phyloP scores from a whole-genome alignment of 306 rosid genomes.

The Cucumis sativus region DNA sequence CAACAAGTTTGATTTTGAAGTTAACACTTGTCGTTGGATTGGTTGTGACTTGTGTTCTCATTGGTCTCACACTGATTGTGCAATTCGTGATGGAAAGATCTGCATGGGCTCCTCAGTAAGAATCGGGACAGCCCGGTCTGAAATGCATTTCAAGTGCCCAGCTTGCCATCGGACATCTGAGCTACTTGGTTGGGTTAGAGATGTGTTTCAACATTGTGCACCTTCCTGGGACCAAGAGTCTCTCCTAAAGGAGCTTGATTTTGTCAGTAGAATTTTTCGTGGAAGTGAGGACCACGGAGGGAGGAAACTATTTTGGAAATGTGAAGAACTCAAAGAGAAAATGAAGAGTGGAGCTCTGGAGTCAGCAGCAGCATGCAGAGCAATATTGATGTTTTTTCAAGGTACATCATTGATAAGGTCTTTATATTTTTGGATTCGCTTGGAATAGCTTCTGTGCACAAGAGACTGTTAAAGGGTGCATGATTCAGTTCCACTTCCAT shows the following conservation, averaged over 20 bases:
- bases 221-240: slow-evolving; percentile 89
- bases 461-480: not conserved
- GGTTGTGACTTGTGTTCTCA: slow-evolving; percentile 96
- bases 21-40: slow-evolving; percentile 95
- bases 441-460: not conserved
- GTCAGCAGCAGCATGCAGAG: slow-evolving; percentile 54
- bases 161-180: slow-evolving; percentile 94
- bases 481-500: not conserved
- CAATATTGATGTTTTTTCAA: slow-evolving; percentile 75
- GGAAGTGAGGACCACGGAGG: slow-evolving; percentile 92
- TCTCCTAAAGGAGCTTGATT: slow-evolving; percentile 78
- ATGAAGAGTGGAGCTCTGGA: slow-evolving; percentile 52
- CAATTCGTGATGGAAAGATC: slow-evolving; percentile 83
- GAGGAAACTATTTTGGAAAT: slow-evolving; percentile 60
- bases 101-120: slow-evolving; percentile 62
- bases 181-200: slow-evolving; percentile 96
- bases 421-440: not conserved
- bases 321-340: slow-evolving; percentile 78
- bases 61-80: slow-evolving; percentile 99
- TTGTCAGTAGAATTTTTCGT: slow-evolving; percentile 78
- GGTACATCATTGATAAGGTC: slow-evolving; percentile 28
- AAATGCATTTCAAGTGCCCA: slow-evolving; percentile 92
- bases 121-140: slow-evolving; percentile 66
- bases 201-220: slow-evolving; percentile 93
- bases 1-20: slow-evolving; percentile 98